Evolutionary conservation across 2,329 filamentous ascomycete genomes (phyloP).

Genomic region (Paracorniculantispora psalliotae): DNA sequence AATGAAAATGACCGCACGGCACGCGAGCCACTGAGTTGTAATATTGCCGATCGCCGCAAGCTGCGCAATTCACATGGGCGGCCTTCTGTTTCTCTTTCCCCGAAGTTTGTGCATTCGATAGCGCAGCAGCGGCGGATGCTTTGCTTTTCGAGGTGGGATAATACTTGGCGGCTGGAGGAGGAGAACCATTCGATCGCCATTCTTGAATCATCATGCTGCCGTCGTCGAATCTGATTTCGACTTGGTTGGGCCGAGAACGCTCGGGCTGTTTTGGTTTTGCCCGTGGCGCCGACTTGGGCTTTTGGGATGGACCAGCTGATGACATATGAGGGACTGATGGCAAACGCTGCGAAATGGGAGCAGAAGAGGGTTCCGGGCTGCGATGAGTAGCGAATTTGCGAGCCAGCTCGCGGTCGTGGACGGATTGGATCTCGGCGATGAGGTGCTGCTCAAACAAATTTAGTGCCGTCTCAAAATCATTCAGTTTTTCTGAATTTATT

Average conservation of each 20-base stretch:
- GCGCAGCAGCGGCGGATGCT: background rate
- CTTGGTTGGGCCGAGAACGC: too few relatives aligned
- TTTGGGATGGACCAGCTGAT: background rate
- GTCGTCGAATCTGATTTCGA: too few relatives aligned
- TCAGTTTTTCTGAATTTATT: background rate
- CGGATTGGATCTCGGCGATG: background rate
- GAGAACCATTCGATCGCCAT: too few relatives aligned
- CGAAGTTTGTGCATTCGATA: background rate
- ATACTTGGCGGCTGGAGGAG: background rate
- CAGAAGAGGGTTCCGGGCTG: too few relatives aligned
- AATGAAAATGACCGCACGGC: constrained; percentile 43
- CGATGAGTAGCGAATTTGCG: background rate
- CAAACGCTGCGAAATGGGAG: background rate
- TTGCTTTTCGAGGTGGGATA: background rate
- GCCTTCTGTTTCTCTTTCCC: background rate
- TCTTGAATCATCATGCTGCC: background rate
- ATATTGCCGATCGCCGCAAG: background rate
- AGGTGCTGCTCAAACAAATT: background rate
- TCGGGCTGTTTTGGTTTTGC: too few relatives aligned
- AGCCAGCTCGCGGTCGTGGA: background rate
- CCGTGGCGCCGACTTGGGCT: too few relatives aligned
- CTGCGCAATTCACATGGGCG: background rate
- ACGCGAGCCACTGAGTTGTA: background rate
- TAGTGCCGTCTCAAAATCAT: background rate
- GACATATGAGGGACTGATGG: background rate